These are phyloP conservation scores for Lichtheimia corymbifera DNA, from an alignment of 371 early-diverging fungal genomes.

Conservation along the genomic window DNA sequence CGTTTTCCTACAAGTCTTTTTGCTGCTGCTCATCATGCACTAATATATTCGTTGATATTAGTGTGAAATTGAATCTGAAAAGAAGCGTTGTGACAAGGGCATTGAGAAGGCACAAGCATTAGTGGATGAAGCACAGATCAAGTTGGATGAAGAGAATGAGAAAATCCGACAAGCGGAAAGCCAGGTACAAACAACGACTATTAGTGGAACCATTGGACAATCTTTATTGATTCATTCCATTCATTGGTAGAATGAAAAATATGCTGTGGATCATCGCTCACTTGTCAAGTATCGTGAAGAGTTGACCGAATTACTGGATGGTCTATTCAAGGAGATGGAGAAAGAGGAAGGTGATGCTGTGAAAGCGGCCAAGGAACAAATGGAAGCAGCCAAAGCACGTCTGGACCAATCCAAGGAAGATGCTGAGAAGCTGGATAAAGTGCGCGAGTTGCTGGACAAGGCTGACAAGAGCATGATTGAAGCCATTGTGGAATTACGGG, in stretches of 20 bases:
- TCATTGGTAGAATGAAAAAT: slow-evolving; percentile 34
- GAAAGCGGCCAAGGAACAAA: slow-evolving; percentile 12
- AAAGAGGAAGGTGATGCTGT: slow-evolving; percentile 10
- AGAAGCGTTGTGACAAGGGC: slow-evolving; percentile 23
- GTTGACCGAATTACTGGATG: slow-evolving; percentile 33
- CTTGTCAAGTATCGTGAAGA: slow-evolving; percentile 50
- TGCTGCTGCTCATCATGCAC: not conserved
- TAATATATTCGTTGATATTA: not conserved
- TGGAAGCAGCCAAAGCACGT: not conserved
- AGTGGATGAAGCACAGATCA: slow-evolving; percentile 21
- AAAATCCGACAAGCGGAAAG: slow-evolving; percentile 23
- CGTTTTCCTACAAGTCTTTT: slow-evolving; percentile 10
- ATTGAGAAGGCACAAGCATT: slow-evolving; percentile 30
- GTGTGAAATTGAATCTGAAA: slow-evolving; percentile 38
- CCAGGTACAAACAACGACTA: slow-evolving; percentile 20
- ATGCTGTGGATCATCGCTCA: slow-evolving; percentile 38
- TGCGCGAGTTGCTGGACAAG: slow-evolving; percentile 29
- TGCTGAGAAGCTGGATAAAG: slow-evolving; percentile 24
- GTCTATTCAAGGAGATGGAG: slow-evolving; percentile 21
- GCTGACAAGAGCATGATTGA: slow-evolving; percentile 39
- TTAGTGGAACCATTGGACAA: not conserved
- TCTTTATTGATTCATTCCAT: not conserved
- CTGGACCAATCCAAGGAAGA: slow-evolving; percentile 14
- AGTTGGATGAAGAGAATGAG: slow-evolving; percentile 16
- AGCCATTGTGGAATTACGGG: slow-evolving; percentile 44